phyloP scores from a whole-genome alignment of 768 basidiomycete genomes.

The Heimioporus sp. region DNA sequence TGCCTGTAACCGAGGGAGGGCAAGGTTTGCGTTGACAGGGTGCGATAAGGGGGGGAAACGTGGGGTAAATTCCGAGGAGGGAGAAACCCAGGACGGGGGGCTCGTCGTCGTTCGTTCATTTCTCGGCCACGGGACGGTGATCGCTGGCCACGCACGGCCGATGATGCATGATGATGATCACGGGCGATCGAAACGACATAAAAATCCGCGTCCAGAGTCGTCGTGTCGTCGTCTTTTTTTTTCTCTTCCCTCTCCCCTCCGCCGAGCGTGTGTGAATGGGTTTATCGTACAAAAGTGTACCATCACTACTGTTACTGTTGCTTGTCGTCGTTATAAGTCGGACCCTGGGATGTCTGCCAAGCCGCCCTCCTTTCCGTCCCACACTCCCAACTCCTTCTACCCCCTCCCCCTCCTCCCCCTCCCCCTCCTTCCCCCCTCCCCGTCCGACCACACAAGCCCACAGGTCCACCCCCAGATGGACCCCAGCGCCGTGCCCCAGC shows the following conservation, averaged over 20 bases:
- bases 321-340: conserved; percentile 19
- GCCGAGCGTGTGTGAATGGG: conserved; percentile 23
- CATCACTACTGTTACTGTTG: too few relatives aligned
- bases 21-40: too few relatives aligned
- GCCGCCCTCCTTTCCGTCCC: conserved; percentile 37
- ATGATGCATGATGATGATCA: background rate
- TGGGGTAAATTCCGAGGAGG: too few relatives aligned
- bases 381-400: conserved; percentile 25
- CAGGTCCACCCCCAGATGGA: conserved; percentile 26
- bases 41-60: too few relatives aligned
- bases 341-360: conserved; percentile 30
- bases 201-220: too few relatives aligned
- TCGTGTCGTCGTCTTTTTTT: too few relatives aligned
- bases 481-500: conserved; percentile 14
- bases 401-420: conserved; percentile 13
- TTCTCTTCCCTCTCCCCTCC: too few relatives aligned
- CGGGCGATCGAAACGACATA: conserved; percentile 2
- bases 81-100: too few relatives aligned
- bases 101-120: too few relatives aligned
- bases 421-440: conserved; percentile 5
- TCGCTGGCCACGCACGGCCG: too few relatives aligned
- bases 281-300: too few relatives aligned
- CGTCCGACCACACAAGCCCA: conserved; percentile 14
- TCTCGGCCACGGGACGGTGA: too few relatives aligned
- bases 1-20: background rate